Base-by-base conservation (phyloP, 805 yeast genomes). In the Candida sakaeoensis region DNA sequence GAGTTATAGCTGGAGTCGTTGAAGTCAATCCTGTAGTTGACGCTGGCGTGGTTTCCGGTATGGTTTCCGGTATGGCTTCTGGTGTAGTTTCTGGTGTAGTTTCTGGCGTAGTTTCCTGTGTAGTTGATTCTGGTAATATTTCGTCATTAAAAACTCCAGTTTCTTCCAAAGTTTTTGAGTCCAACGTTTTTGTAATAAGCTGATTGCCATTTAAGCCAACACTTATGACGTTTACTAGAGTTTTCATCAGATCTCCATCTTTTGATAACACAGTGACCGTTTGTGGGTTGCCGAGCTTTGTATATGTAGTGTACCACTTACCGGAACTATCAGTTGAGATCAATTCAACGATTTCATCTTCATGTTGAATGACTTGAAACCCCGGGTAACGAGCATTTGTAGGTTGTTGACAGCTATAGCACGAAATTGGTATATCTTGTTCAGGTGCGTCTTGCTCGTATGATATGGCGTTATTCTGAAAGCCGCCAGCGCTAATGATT, bases 141-240 rank as follows among this genome's bases (percentile, higher is more conserved):
- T n/a, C n/a, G n/a, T n/a, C n/a, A n/a, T n/a, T n/a, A n/a, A n/a
- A n/a, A n/a, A n/a, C n/a, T n/a, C 9, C 24, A 21, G 24, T 21
- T 21, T 23, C 26, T 23, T 23, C 26, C 8, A 13, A 26, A 26
- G 29, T 26, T 26, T 26, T 13, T 5, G n/a, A 12, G 8, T 13
- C 18, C 5, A 14, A 28, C 12, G 32, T 28, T 6, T 13, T 28
- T 10, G 32, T 28, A 10, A 19, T n/a, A 15, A 28, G 16, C 16
- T 28, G 32, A 14, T 28, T 28, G 10, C 17, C 32, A 15, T 28
- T 15, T 10, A 28, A 14, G 16, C 32, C 32, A 28, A 28, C 32
- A 28, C 32, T 28, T 13, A 28, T 28, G 17, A 14, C 14, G 4
- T 28, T 8, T 8, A 14, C 14, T 12, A 14, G 4, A 4, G 32